Evolutionary conservation across 768 basidiomycete genomes (phyloP).

Genomic region (Rhizopogon sp.): DNA sequence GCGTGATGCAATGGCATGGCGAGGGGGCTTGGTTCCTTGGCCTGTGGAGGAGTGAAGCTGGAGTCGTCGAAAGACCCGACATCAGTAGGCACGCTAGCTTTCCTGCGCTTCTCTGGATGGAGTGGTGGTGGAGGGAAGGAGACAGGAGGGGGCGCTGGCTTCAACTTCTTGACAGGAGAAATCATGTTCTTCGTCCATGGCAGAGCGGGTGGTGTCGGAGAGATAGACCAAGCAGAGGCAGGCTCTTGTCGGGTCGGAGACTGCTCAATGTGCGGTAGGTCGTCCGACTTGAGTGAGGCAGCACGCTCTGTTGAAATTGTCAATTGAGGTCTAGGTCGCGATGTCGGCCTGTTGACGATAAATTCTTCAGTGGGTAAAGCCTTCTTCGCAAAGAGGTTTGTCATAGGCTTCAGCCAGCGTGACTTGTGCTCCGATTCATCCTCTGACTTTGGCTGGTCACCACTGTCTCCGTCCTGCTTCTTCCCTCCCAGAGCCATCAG

Average conservation of each 20-base stretch:
- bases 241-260: slow-evolving; percentile 20
- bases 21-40: slow-evolving; percentile 20
- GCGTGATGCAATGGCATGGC: slow-evolving; percentile 40
- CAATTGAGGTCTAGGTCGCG: slow-evolving; percentile 28
- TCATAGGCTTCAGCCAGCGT: slow-evolving; percentile 34
- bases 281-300: slow-evolving; percentile 18
- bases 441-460: slow-evolving; percentile 5
- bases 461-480: slow-evolving; percentile 27
- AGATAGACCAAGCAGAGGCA: slow-evolving; percentile 26
- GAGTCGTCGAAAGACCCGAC: slow-evolving; percentile 25
- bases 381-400: slow-evolving; percentile 24
- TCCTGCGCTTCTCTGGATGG: slow-evolving; percentile 26
- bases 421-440: slow-evolving; percentile 23
- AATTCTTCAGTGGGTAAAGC: slow-evolving; percentile 10
- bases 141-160: slow-evolving; percentile 31
- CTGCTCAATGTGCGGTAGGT: slow-evolving; percentile 26
- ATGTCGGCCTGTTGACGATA: slow-evolving; percentile 12
- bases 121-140: slow-evolving; percentile 27
- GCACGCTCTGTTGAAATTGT: slow-evolving; percentile 41
- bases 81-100: slow-evolving; percentile 32
- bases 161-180: slow-evolving; percentile 13
- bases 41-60: slow-evolving; percentile 15
- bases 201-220: slow-evolving; percentile 22
- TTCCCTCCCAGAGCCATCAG: slow-evolving; percentile 42
- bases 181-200: slow-evolving; percentile 18